A percentile compares a stretch with the other conserved stretches of the same genome.
These are phyloP conservation scores for Entophlyctis luteolus DNA, from an alignment of 192 early-diverging fungal genomes.

Conservation along the genomic window DNA sequence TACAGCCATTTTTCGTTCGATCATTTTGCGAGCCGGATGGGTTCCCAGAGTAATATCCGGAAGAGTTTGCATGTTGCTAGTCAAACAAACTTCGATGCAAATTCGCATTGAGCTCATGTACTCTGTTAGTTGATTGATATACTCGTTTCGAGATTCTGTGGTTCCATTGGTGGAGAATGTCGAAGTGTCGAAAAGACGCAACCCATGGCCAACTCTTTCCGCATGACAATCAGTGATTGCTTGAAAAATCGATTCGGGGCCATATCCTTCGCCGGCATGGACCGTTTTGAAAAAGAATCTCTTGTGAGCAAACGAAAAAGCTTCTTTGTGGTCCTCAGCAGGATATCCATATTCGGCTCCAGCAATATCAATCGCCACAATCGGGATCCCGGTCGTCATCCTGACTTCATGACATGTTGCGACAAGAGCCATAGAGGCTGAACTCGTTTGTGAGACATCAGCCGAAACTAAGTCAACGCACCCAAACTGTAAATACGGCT, in stretches of 20 bases:
- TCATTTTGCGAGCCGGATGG: slow-evolving; percentile 5
- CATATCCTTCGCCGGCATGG: slow-evolving; percentile 17
- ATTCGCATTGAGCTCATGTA: slow-evolving; percentile 9
- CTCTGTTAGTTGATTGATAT: background rate
- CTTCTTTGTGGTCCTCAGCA: slow-evolving; percentile 6
- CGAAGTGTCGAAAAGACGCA: slow-evolving; percentile 18
- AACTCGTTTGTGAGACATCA: background rate
- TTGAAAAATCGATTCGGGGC: slow-evolving; percentile 22
- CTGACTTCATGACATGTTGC: background rate
- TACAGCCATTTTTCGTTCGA: slow-evolving; percentile 13
- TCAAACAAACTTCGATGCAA: slow-evolving; percentile 15
- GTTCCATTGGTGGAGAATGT: background rate
- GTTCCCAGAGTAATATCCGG: background rate
- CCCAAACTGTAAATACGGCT: slow-evolving; percentile 15
- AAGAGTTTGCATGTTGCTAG: slow-evolving; percentile 16
- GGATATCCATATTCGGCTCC: slow-evolving; percentile 4
- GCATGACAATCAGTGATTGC: slow-evolving; percentile 18
- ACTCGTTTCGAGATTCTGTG: background rate
- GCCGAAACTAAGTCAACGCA: background rate
- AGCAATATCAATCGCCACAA: slow-evolving; percentile 13
- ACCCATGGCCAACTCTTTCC: slow-evolving; percentile 18
- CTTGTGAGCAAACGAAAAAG: slow-evolving; percentile 14
- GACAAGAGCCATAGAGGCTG: slow-evolving; percentile 11
- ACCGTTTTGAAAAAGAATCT: slow-evolving; percentile 24
- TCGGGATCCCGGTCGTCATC: background rate